These are phyloP conservation scores for Leptographium radiaticola DNA, from an alignment of 2,329 filamentous ascomycete species.

Conservation along the genomic window DNA sequence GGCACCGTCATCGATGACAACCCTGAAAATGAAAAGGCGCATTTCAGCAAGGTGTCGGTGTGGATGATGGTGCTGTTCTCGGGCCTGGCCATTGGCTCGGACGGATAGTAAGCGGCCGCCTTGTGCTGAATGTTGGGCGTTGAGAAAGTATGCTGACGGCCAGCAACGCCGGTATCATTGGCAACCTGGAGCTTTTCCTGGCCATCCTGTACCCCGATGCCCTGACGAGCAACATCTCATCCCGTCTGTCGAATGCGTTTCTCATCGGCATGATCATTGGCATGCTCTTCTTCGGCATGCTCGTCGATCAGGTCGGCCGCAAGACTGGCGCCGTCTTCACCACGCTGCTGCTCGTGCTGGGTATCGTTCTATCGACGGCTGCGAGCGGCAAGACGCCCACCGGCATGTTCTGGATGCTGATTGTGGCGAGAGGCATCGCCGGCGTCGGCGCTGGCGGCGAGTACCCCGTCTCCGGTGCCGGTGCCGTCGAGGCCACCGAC, in stretches of 20 bases:
- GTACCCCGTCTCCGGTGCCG: conserved; percentile 6
- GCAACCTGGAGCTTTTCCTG: conserved; percentile 28
- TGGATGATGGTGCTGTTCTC: conserved; percentile 32
- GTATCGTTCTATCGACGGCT: conserved; percentile 31
- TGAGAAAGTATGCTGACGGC: too few relatives aligned
- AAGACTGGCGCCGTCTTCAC: conserved; percentile 32
- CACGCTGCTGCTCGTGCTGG: conserved; percentile 28
- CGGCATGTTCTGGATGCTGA: conserved; percentile 38
- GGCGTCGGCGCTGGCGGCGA: conserved; percentile 29
- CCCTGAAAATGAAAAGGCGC: conserved; percentile 4
- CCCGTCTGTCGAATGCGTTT: conserved; percentile 40
- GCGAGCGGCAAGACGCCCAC: conserved; percentile 23
- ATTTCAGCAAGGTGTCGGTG: conserved; percentile 26
- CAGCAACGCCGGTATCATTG: conserved; percentile 30
- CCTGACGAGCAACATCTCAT: conserved; percentile 29
- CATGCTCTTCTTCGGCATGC: conserved; percentile 38
- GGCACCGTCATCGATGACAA: not conserved
- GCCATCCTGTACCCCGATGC: conserved; percentile 27
- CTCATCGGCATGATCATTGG: conserved; percentile 43
- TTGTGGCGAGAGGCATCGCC: conserved; percentile 26
- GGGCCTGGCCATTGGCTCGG: conserved; percentile 31
- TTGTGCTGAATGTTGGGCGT: not conserved
- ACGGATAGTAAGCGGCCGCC: conserved; percentile 23
- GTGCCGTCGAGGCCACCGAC: not conserved
- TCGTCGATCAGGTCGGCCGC: conserved; percentile 36